Conservation (phyloP, 2,329 filamentous ascomycete genomes). For the Trichoderma koningiopsis region DNA sequence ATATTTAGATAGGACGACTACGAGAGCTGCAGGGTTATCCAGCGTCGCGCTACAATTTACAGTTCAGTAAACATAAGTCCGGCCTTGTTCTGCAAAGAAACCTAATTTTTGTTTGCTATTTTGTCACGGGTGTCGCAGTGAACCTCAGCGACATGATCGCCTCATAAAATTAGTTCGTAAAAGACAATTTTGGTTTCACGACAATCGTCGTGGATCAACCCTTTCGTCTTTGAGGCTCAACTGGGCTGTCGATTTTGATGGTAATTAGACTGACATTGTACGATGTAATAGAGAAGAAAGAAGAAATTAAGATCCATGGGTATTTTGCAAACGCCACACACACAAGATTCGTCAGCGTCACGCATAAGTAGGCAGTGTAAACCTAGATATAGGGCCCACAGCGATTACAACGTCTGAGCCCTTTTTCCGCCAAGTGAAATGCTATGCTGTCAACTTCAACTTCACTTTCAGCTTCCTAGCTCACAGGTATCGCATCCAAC, state of each 20-base stretch:
- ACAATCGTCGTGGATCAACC: too few species aligned
- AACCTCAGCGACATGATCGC: too few species aligned
- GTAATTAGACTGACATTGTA: too few species aligned
- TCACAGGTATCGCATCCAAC: not conserved
- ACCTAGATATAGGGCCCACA: not conserved
- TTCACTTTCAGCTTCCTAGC: not conserved
- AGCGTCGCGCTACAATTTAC: not conserved
- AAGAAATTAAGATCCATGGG: too few species aligned
- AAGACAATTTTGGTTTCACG: too few species aligned
- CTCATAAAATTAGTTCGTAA: too few species aligned
- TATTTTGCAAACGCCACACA: too few species aligned
- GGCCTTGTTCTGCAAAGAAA: not conserved
- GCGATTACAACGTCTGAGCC: not conserved
- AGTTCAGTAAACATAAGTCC: not conserved
- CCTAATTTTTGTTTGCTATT: too few species aligned
- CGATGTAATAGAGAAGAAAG: too few species aligned
- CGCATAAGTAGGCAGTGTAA: not conserved
- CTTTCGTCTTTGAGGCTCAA: too few species aligned
- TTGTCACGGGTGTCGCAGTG: too few species aligned
- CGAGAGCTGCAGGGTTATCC: not conserved
- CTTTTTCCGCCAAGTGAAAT: not conserved
- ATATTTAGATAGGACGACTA: not conserved
- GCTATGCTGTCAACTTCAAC: not conserved
- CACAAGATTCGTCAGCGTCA: not conserved
- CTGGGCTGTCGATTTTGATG: too few species aligned